Percentiles rank a stretch among this genome's conserved stretches.
Evolutionary conservation across 78 protist genomes (phyloP).

Genomic region (Dictyostelium discoideum): dicty_2.7 NC_007089.4:569501-570000

Average conservation of each 20-base stretch:
- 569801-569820: not conserved
- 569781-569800: conserved; percentile 46
- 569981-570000: not conserved
- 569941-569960: not conserved
- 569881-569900: conserved; percentile 14
- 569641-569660: not conserved
- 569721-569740: conserved; percentile 51
- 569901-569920: conserved; percentile 15
- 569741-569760: conserved; percentile 27
- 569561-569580: conserved; percentile 33
- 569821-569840: not conserved
- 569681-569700: not conserved
- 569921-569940: not conserved
- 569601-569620: not conserved
- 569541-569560: not conserved
- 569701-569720: conserved; percentile 51
- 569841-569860: not conserved
- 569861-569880: not conserved
- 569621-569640: not conserved
- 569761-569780: conserved; percentile 52
- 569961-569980: conserved; percentile 16
- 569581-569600: conserved; percentile 17
- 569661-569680: not conserved
- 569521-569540: conserved; percentile 29
- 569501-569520: conserved; percentile 18